A percentile compares a stretch with the other conserved stretches of the same genome.
These are phyloP conservation scores for Heimioporus sp. DNA, from an alignment of 768 basidiomycete species.

Conservation along the genomic window DNA sequence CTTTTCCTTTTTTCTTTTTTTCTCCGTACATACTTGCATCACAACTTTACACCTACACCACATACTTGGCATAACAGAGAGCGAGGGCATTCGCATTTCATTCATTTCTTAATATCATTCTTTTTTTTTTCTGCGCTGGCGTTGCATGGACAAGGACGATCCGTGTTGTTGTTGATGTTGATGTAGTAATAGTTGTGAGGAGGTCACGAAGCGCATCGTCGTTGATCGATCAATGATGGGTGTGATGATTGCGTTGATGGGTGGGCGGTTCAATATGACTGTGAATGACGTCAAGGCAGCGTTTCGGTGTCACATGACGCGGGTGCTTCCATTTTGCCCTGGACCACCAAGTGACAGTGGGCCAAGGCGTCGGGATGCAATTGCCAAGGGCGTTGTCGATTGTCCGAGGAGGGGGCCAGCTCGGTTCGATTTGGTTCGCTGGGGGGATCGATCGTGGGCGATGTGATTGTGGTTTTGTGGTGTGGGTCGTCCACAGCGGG, in stretches of 20 bases:
- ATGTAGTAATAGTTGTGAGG: slow-evolving; percentile 6
- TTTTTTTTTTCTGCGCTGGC: slow-evolving; percentile 18
- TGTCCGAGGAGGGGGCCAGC: neutral
- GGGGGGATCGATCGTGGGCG: too few species aligned
- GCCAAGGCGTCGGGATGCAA: too few species aligned
- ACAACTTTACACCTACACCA: neutral
- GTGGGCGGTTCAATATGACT: neutral
- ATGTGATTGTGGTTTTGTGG: too few species aligned
- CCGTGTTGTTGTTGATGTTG: neutral
- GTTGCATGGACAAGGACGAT: neutral
- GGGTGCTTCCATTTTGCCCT: neutral
- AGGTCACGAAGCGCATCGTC: slow-evolving; percentile 4
- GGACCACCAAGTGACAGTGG: neutral
- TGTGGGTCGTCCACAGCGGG: too few species aligned
- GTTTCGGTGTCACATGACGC: too few species aligned
- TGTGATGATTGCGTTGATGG: neutral
- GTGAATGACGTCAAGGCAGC: neutral
- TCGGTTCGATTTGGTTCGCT: neutral
- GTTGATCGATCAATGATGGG: neutral
- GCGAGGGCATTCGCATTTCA: slow-evolving; percentile 14
- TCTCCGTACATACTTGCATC: neutral
- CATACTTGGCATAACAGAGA: neutral
- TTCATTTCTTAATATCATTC: slow-evolving; percentile 31
- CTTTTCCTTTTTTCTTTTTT: neutral
- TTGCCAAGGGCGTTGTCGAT: too few species aligned